phyloP scores from a whole-genome alignment of 768 basidiomycete species.

The Rhodotorula diobovata region DNA sequence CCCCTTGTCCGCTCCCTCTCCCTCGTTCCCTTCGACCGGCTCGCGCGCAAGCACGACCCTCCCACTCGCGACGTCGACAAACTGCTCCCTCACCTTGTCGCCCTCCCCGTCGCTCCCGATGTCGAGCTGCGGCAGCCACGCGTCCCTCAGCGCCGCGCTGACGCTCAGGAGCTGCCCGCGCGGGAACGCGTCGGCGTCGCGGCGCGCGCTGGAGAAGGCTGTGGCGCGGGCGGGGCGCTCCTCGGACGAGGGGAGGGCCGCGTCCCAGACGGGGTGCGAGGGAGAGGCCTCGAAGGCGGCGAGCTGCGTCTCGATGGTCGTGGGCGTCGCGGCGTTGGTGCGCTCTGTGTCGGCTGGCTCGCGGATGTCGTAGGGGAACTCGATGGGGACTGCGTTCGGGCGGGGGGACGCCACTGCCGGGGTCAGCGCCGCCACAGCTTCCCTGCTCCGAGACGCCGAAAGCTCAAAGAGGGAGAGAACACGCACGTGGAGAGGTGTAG shows the following conservation, averaged over 20 bases:
- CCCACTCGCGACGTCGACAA: conserved; percentile 77
- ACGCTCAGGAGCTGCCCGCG: conserved; percentile 19
- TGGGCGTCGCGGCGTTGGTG: conserved; percentile 4
- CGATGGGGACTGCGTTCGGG: conserved; percentile 12
- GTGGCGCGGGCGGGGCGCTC: conserved; percentile 1
- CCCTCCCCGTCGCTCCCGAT: conserved; percentile 40
- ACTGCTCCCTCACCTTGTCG: conserved; percentile 58
- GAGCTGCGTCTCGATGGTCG: conserved; percentile 29
- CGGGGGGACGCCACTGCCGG: no score
- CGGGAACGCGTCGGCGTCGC: conserved; percentile 14
- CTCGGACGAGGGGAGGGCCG: background rate
- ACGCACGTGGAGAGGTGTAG: conserved; percentile 30
- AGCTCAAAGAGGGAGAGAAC: no score
- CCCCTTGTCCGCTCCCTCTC: background rate
- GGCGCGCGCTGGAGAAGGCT: conserved; percentile 7
- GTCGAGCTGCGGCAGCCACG: conserved; percentile 36
- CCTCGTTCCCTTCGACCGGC: background rate
- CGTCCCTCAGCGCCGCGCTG: conserved; percentile 5
- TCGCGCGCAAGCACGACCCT: conserved; percentile 60
- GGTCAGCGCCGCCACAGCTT: no score
- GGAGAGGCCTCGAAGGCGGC: conserved; percentile 24
- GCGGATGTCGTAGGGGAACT: conserved; percentile 39
- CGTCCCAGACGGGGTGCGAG: conserved; percentile 16
- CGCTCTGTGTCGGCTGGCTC: conserved; percentile 8
- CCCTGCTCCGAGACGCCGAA: no score